Percentiles rank a stretch among this genome's conserved stretches.
Evolutionary conservation across 2,329 filamentous ascomycete species (phyloP).

Genomic region (Talaromyces sp.): DNA sequence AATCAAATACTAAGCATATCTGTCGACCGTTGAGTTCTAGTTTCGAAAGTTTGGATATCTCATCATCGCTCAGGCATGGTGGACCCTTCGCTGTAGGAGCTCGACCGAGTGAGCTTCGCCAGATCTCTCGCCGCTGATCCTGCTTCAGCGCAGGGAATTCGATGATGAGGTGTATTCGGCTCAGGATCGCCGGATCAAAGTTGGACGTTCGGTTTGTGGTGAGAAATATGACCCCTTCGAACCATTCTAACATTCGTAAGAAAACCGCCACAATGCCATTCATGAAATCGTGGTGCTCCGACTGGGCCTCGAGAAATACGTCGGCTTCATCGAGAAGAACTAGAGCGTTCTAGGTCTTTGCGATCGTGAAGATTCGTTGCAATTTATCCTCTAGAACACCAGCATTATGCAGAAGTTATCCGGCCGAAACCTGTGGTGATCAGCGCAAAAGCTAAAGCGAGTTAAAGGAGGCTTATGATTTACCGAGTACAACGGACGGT

Average conservation of each 20-base stretch:
- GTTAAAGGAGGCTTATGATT: constrained; percentile 2
- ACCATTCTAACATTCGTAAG: constrained; percentile 35
- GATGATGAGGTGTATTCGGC: constrained; percentile 1
- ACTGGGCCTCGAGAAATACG: constrained; percentile 25
- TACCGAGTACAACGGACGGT: constrained; percentile 16
- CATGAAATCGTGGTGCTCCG: constrained; percentile 2
- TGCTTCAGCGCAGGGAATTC: constrained; percentile 3
- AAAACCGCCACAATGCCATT: constrained; percentile 18
- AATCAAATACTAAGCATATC: neutral
- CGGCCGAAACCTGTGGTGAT: constrained; percentile 1
- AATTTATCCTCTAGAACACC: constrained; percentile 1
- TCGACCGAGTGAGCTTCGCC: constrained; percentile 1
- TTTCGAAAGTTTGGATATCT: neutral
- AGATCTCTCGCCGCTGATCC: constrained; percentile 1
- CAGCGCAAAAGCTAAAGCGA: neutral
- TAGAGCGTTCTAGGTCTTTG: constrained; percentile 38
- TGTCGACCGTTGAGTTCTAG: constrained; percentile 1
- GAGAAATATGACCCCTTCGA: constrained; percentile 36
- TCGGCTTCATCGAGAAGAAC: constrained; percentile 47
- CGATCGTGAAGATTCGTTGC: neutral
- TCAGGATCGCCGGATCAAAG: constrained; percentile 6
- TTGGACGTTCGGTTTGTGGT: constrained; percentile 34
- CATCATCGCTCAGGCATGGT: neutral
- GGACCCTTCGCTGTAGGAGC: neutral
- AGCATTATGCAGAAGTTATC: constrained; percentile 7